These are phyloP conservation scores for Nothophoma quercina DNA, from an alignment of 2,329 filamentous ascomycete genomes.

Conservation along the genomic window DNA sequence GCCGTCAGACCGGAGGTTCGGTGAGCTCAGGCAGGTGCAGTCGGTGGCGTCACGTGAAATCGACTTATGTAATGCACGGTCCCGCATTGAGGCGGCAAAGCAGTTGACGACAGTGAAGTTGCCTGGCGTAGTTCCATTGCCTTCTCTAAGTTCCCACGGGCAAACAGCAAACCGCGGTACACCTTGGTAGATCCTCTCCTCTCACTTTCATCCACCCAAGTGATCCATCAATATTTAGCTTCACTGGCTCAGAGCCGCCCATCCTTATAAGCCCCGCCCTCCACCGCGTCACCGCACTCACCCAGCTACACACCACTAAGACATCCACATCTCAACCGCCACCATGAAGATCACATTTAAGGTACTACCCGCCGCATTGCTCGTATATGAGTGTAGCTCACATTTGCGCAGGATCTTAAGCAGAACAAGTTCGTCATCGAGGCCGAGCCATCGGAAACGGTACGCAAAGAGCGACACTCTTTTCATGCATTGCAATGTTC, in stretches of 20 bases:
- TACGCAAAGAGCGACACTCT: slow-evolving; percentile 55
- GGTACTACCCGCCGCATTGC: slow-evolving; percentile 51
- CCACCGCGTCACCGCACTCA: slow-evolving; percentile 29
- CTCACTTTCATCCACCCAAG: slow-evolving; percentile 1
- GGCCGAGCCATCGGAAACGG: slow-evolving; percentile 89
- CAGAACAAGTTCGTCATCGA: slow-evolving; percentile 98
- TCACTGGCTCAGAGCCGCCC: slow-evolving; percentile 11
- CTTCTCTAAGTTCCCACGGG: slow-evolving; percentile 20
- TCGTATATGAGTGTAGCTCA: slow-evolving; percentile 24
- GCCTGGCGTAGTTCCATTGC: slow-evolving; percentile 34
- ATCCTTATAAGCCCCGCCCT: slow-evolving; percentile 35
- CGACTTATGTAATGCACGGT: slow-evolving; percentile 4
- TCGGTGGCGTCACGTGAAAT: background rate
- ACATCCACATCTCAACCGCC: slow-evolving; percentile 29
- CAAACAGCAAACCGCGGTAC: slow-evolving; percentile 5
- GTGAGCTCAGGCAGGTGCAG: slow-evolving; percentile 1
- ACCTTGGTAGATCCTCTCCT: background rate
- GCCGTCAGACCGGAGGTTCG: slow-evolving; percentile 1
- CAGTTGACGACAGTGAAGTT: slow-evolving; percentile 22
- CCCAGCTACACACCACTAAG: slow-evolving; percentile 18
- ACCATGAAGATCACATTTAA: slow-evolving; percentile 77
- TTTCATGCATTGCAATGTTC: slow-evolving; percentile 22
- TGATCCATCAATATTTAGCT: slow-evolving; percentile 5
- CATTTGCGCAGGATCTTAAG: slow-evolving; percentile 80
- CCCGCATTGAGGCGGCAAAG: slow-evolving; percentile 11